Conservation (phyloP, 2,329 filamentous ascomycete species). For the Mycocentrospora acerina region DNA sequence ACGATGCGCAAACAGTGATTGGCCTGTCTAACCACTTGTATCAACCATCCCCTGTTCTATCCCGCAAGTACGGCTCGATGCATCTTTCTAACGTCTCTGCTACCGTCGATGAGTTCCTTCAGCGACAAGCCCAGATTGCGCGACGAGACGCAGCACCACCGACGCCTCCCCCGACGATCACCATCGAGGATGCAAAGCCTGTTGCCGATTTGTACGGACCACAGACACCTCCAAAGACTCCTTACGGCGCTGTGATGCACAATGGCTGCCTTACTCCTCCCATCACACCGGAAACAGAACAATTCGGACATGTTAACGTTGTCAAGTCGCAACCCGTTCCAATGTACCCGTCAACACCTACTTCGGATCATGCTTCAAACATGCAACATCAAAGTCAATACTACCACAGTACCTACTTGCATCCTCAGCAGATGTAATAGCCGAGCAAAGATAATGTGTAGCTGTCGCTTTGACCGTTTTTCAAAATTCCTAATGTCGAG, state of each 20-base stretch:
- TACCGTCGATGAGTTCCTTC: constrained; percentile 66
- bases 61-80: constrained; percentile 67
- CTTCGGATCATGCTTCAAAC: constrained; percentile 33
- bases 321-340: constrained; percentile 30
- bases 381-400: constrained; percentile 36
- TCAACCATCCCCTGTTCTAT: constrained; percentile 66
- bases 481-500: constrained; percentile 16
- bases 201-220: constrained; percentile 57
- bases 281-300: constrained; percentile 71
- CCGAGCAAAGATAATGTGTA: constrained; percentile 11
- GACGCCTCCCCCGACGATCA: constrained; percentile 61
- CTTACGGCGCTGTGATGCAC: constrained; percentile 62
- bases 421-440: constrained; percentile 39
- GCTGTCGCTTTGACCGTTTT: constrained; percentile 16
- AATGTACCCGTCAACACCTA: constrained; percentile 42
- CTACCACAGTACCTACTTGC: constrained; percentile 38
- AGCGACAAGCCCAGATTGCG: constrained; percentile 57
- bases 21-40: constrained; percentile 66
- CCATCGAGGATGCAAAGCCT: constrained; percentile 51
- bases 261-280: constrained; percentile 82
- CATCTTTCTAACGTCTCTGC: constrained; percentile 66
- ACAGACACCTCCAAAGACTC: constrained; percentile 77
- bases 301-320: constrained; percentile 32
- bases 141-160: constrained; percentile 48
- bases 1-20: constrained; percentile 67